Percentiles rank a stretch among this genome's conserved stretches.
phyloP scores from a whole-genome alignment of 139 green algal species.

The Coccomyxa sp. region DNA sequence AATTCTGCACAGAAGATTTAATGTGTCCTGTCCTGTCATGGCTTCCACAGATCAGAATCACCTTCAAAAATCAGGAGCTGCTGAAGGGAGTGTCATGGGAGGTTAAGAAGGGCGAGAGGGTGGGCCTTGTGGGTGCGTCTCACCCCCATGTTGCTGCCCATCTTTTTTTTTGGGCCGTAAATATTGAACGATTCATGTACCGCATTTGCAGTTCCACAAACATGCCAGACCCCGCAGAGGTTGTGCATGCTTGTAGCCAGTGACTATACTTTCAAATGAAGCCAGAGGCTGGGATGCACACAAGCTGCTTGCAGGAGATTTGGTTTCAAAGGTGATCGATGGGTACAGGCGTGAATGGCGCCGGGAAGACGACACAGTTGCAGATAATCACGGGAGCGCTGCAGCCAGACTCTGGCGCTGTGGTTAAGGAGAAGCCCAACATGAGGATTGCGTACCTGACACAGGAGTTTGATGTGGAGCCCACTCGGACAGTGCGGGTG shows the following conservation, averaged over 20 bases:
- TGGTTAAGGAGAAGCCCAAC: conserved; percentile 75
- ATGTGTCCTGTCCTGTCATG: neutral
- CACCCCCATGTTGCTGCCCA: neutral
- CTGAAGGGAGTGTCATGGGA: conserved; percentile 90
- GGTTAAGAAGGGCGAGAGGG: conserved; percentile 92
- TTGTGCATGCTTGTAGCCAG: too few relatives aligned
- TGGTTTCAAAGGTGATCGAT: too few relatives aligned
- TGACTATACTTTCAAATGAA: too few relatives aligned
- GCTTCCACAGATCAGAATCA: conserved; percentile 59
- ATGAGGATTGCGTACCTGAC: conserved; percentile 94
- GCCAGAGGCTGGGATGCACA: too few relatives aligned
- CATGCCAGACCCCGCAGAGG: too few relatives aligned
- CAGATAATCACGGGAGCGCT: conserved; percentile 92
- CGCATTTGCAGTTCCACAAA: neutral
- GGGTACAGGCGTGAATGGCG: conserved; percentile 87
- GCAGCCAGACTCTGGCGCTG: conserved; percentile 78
- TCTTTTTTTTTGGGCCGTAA: neutral
- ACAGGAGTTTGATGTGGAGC: conserved; percentile 95
- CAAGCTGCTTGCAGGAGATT: too few relatives aligned
- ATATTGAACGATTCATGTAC: too few relatives aligned
- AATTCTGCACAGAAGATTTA: neutral
- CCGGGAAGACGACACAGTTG: conserved; percentile 98
- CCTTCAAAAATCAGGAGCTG: conserved; percentile 94
- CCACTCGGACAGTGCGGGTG: conserved; percentile 71
- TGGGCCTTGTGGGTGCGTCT: conserved; percentile 88